These are phyloP conservation scores for Podospora anserina DNA, from an alignment of 495 filamentous ascomycete genomes.

Conservation along the genomic window DNA sequence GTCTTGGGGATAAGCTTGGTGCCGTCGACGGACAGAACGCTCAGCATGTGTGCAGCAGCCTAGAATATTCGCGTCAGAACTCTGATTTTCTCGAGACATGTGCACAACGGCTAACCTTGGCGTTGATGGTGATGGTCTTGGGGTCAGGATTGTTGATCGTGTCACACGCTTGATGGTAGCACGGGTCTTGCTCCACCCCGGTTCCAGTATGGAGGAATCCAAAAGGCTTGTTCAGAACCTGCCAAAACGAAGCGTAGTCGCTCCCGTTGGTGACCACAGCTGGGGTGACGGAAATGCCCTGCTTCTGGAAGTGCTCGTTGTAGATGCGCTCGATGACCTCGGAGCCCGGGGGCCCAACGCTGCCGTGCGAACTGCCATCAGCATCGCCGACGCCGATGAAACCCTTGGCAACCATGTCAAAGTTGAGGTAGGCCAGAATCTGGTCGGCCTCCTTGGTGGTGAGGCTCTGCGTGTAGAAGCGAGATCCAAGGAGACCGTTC, in stretches of 20 bases:
- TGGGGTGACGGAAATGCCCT: conserved; percentile 34
- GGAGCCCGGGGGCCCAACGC: conserved; percentile 34
- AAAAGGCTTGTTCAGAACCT: conserved; percentile 46
- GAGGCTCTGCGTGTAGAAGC: conserved; percentile 38
- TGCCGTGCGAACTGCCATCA: conserved; percentile 37
- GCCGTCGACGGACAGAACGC: conserved; percentile 37
- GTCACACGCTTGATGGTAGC: conserved; percentile 47
- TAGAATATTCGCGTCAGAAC: neutral
- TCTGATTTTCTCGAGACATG: neutral
- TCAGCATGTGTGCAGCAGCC: conserved; percentile 43
- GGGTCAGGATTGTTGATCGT: conserved; percentile 39
- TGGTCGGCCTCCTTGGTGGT: conserved; percentile 33
- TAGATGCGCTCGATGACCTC: conserved; percentile 41
- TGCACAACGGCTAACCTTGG: conserved; percentile 27
- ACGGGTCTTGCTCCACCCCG: conserved; percentile 40
- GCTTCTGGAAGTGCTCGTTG: conserved; percentile 31
- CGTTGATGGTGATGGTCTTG: conserved; percentile 40
- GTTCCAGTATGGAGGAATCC: conserved; percentile 44
- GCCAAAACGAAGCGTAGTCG: conserved; percentile 45
- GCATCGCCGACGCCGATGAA: conserved; percentile 44
- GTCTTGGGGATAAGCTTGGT: conserved; percentile 40
- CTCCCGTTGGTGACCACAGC: conserved; percentile 40
- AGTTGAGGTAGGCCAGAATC: conserved; percentile 47
- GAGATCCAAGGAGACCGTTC: conserved; percentile 41
- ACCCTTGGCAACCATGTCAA: conserved; percentile 42